phyloP scores from a whole-genome alignment of 148 eudicot species.

The Cornus kousa region DNA sequence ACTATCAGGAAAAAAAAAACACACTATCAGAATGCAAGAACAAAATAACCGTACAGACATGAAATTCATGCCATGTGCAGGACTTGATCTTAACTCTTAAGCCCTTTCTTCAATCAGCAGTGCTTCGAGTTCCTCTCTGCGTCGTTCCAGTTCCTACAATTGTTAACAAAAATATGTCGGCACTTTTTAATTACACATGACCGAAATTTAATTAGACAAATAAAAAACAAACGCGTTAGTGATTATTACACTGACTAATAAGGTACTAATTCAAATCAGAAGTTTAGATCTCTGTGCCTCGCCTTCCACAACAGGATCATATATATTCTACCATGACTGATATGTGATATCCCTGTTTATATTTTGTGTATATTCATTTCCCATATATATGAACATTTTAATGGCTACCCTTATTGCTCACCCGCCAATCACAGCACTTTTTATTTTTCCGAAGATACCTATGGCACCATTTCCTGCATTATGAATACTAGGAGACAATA shows the following conservation, averaged over 20 bases:
- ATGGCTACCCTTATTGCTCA: not conserved
- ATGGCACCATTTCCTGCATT: too few species aligned
- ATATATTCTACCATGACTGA: too few species aligned
- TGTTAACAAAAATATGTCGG: not conserved
- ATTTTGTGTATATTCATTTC: not conserved
- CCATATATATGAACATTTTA: not conserved
- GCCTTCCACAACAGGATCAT: too few species aligned
- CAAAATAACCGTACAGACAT: not conserved
- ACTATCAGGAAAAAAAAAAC: not conserved
- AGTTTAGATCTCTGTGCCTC: too few species aligned
- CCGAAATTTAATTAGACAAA: not conserved
- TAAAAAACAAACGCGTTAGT: not conserved
- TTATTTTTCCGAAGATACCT: not conserved
- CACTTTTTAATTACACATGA: not conserved
- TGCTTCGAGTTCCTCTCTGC: constrained; percentile 74
- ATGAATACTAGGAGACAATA: too few species aligned
- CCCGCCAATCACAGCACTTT: not conserved
- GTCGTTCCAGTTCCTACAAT: constrained; percentile 72
- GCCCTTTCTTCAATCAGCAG: constrained; percentile 46
- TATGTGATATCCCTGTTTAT: not conserved
- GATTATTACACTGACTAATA: too few species aligned
- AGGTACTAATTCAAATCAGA: too few species aligned
- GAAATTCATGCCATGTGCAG: not conserved
- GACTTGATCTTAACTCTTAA: constrained; percentile 16
- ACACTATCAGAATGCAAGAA: not conserved